Conservation (phyloP, 2,329 filamentous ascomycete genomes). For the Cladophialophora exuberans region DNA sequence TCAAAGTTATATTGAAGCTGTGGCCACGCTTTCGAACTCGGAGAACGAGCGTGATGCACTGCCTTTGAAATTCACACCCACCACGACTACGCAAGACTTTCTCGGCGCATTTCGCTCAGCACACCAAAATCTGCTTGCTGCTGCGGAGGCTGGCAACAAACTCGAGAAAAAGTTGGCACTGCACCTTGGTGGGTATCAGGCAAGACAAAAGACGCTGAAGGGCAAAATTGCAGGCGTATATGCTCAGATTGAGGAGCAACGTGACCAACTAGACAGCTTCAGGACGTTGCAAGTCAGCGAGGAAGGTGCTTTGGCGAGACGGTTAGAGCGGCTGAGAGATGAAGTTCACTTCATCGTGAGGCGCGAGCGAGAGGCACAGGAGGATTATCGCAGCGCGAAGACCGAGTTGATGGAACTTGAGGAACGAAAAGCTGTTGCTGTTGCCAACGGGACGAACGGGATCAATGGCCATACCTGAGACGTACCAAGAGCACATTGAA, state of each 20-base stretch:
- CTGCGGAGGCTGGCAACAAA: slow-evolving; percentile 80
- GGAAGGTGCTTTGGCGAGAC: slow-evolving; percentile 70
- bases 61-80: slow-evolving; percentile 77
- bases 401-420: slow-evolving; percentile 73
- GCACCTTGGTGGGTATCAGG: slow-evolving; percentile 87
- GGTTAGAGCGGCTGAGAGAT: slow-evolving; percentile 75
- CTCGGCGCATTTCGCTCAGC: slow-evolving; percentile 73
- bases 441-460: slow-evolving; percentile 15
- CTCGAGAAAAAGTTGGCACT: slow-evolving; percentile 90
- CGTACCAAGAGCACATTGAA: too few species aligned
- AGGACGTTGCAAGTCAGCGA: slow-evolving; percentile 77
- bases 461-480: slow-evolving; percentile 22
- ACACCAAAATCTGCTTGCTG: slow-evolving; percentile 71
- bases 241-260: slow-evolving; percentile 73
- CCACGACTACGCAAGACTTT: slow-evolving; percentile 72
- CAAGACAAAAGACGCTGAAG: slow-evolving; percentile 77
- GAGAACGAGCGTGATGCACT: slow-evolving; percentile 59
- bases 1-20: slow-evolving; percentile 53
- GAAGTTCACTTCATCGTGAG: slow-evolving; percentile 80
- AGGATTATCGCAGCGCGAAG: slow-evolving; percentile 74
- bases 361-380: slow-evolving; percentile 88
- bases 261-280: slow-evolving; percentile 72
- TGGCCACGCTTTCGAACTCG: slow-evolving; percentile 48
- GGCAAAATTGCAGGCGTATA: slow-evolving; percentile 78
- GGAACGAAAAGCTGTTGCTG: too few species aligned